Conservation (phyloP, 371 early-diverging fungal species). For the Mycotypha africana region DNA sequence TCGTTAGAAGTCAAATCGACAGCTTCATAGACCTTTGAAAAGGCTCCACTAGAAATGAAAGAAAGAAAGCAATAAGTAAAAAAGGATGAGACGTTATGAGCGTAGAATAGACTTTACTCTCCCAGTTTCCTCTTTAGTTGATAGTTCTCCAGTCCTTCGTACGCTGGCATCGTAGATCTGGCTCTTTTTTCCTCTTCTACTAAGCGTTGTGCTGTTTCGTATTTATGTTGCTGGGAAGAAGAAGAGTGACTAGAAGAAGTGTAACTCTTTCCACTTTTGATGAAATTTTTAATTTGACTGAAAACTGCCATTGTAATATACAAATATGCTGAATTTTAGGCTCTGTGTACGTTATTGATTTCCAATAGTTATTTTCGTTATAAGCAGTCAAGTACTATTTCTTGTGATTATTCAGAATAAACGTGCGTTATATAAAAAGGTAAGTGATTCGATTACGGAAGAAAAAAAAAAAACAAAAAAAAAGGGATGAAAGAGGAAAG, state of each 20-base stretch:
- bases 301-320: constrained; percentile 26
- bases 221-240: constrained; percentile 10
- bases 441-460: too few relatives aligned
- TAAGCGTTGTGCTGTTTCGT: constrained; percentile 22
- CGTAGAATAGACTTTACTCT: constrained; percentile 44
- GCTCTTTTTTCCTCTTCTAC: constrained; percentile 28
- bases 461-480: too few relatives aligned
- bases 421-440: too few relatives aligned
- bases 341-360: too few relatives aligned
- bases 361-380: too few relatives aligned
- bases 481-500: too few relatives aligned
- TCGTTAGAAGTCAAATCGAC: constrained; percentile 47
- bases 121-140: constrained; percentile 55
- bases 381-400: too few relatives aligned
- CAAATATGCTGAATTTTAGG: too few relatives aligned
- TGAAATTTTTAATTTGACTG: constrained; percentile 46
- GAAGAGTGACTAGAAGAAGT: constrained; percentile 2
- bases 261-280: constrained; percentile 17
- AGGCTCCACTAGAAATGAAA: constrained; percentile 64
- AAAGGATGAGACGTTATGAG: too few relatives aligned
- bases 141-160: constrained; percentile 50
- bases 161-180: constrained; percentile 38
- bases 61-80: not conserved
- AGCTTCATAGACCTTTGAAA: constrained; percentile 78
- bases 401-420: too few relatives aligned